phyloP scores from a whole-genome alignment of 345 rosid species.

The Eucalyptus erythrocorys region DNA sequence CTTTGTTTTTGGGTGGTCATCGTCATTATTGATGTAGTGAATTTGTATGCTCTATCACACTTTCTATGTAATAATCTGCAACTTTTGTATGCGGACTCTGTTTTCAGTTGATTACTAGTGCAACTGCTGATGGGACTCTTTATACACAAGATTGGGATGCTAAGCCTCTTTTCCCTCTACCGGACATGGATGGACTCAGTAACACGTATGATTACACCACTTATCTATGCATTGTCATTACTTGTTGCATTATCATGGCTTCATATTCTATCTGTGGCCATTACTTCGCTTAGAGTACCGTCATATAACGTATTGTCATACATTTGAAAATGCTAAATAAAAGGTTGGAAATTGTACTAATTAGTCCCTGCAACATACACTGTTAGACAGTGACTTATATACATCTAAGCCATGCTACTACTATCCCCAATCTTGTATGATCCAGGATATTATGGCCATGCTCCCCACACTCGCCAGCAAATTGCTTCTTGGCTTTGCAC shows the following conservation, averaged over 20 bases:
- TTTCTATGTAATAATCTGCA: not conserved
- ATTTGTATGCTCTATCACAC: not conserved
- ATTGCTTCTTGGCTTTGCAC: not conserved
- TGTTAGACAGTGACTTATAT: not conserved
- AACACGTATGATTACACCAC: constrained; percentile 37
- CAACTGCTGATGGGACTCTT: constrained; percentile 61
- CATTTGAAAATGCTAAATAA: not conserved
- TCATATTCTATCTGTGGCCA: not conserved
- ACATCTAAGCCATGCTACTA: not conserved
- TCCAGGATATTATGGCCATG: not conserved
- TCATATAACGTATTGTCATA: not conserved
- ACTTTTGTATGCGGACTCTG: not conserved
- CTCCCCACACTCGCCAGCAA: not conserved
- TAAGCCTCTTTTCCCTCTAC: constrained; percentile 68
- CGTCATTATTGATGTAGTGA: not conserved
- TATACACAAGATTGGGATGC: constrained; percentile 70
- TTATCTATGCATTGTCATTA: not conserved
- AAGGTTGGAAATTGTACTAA: not conserved
- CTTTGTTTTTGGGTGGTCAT: not conserved
- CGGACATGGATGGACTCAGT: constrained; percentile 17
- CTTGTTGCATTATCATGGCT: not conserved
- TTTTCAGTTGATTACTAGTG: constrained; percentile 58
- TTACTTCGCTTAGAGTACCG: not conserved
- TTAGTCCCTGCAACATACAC: not conserved
- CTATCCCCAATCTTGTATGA: not conserved